Conservation (phyloP, 805 yeast species). For the Metschnikowia drakensbergensis region DNA sequence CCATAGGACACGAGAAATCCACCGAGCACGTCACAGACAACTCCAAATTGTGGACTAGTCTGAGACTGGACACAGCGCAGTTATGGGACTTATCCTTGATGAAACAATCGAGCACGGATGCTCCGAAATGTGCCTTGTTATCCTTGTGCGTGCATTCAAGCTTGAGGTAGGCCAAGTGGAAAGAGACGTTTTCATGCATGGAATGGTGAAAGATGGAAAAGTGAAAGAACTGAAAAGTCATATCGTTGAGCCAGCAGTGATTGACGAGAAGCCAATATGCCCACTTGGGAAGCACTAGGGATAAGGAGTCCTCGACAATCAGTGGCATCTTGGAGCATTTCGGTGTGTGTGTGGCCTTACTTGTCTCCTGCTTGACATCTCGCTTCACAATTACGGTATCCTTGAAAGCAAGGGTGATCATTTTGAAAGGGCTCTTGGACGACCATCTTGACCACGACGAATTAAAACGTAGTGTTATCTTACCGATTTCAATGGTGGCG, state of each 20-base stretch:
- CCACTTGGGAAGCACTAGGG: slow-evolving; percentile 6
- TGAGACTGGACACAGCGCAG: slow-evolving; percentile 1
- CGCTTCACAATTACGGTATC: slow-evolving; percentile 10
- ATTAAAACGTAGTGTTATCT: slow-evolving; percentile 9
- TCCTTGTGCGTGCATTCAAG: slow-evolving; percentile 9
- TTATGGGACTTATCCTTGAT: slow-evolving; percentile 5
- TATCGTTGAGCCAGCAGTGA: slow-evolving; percentile 15
- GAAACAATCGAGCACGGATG: slow-evolving; percentile 13
- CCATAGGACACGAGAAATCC: slow-evolving; percentile 6
- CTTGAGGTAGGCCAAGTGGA: slow-evolving; percentile 16
- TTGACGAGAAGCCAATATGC: slow-evolving; percentile 6
- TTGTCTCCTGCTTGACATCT: neutral
- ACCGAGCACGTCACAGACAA: slow-evolving; percentile 6
- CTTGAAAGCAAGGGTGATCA: slow-evolving; percentile 8
- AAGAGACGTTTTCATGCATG: slow-evolving; percentile 8
- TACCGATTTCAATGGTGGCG: slow-evolving; percentile 6
- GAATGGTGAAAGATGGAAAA: slow-evolving; percentile 14
- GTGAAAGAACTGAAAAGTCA: slow-evolving; percentile 13
- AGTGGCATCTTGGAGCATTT: neutral
- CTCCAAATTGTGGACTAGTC: slow-evolving; percentile 16
- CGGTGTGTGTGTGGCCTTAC: neutral
- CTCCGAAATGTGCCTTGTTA: slow-evolving; percentile 1
- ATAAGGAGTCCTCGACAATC: neutral
- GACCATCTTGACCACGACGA: slow-evolving; percentile 5
- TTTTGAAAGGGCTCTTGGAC: slow-evolving; percentile 13